phyloP scores from a whole-genome alignment of 2,329 filamentous ascomycete species.

The Fusarium avenaceum region DNA sequence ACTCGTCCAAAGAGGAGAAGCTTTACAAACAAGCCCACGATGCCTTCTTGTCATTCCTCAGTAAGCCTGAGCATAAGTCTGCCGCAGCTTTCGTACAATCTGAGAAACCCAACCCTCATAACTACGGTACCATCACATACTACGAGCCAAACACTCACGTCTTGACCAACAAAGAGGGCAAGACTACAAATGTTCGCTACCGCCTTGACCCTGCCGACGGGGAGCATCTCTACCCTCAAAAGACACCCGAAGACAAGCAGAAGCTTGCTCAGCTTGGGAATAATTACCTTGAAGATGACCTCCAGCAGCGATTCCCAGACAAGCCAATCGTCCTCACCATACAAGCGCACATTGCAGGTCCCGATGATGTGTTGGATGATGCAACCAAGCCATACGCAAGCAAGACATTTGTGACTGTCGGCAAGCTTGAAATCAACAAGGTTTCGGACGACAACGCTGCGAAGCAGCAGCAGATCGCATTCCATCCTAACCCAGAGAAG shows the following conservation, averaged over 20 bases:
- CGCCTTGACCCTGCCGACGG: slow-evolving; percentile 19
- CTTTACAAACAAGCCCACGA: background rate
- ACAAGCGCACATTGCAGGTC: slow-evolving; percentile 28
- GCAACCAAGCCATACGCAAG: slow-evolving; percentile 17
- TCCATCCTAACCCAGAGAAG: slow-evolving; percentile 19
- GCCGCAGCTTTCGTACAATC: slow-evolving; percentile 15
- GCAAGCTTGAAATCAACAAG: slow-evolving; percentile 28
- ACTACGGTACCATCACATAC: slow-evolving; percentile 33
- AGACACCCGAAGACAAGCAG: background rate
- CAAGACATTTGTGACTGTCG: slow-evolving; percentile 1
- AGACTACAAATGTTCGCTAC: slow-evolving; percentile 22
- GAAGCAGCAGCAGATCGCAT: slow-evolving; percentile 18
- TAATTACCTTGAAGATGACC: slow-evolving; percentile 28
- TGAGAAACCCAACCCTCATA: slow-evolving; percentile 30
- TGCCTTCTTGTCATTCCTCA: slow-evolving; percentile 2
- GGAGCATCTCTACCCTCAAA: slow-evolving; percentile 21
- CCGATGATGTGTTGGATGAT: slow-evolving; percentile 13
- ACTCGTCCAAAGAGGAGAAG: slow-evolving; percentile 11
- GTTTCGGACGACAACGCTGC: slow-evolving; percentile 13
- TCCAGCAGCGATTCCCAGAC: slow-evolving; percentile 8
- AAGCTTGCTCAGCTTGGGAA: slow-evolving; percentile 3
- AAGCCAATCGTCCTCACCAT: slow-evolving; percentile 31
- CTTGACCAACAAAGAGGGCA: slow-evolving; percentile 19
- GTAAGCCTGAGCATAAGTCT: background rate
- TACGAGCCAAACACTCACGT: slow-evolving; percentile 35